Evolutionary conservation across 1,284 basidiomycete species (phyloP), one percentile per base, ranked within the genome.

Genomic region (Tilletia horrida): DNA sequence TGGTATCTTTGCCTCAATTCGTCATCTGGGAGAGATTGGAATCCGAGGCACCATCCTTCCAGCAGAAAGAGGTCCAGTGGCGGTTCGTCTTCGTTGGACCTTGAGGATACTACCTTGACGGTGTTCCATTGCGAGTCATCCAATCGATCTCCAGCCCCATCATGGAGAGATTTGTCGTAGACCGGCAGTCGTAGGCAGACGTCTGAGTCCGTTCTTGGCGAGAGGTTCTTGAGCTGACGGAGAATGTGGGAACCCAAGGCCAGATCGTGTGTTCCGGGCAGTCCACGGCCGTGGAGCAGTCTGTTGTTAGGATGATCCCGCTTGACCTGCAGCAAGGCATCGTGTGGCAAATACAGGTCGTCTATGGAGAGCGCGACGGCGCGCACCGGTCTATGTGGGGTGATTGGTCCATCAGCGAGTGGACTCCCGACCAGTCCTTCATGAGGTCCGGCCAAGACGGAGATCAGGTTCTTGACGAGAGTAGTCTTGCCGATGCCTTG

Each of bases 181-280:
- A 87, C 83, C 0, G 94, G 94, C 18, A 94, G 81, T 42, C 85
- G 83, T 9, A 91, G 85, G n/a, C 11, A n/a, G 63, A 7, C 64
- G 62, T 0, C 63, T 48, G 7, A 42, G 11, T n/a, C n/a, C 63
- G 50, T 11, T 18, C 44, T 16, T 48, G 18, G 25, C 16, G 45
- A 31, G 18, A 25, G 23, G 16, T n/a, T 18, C 18, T 59, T 9
- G 79, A 74, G 68, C 85, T 86, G 72, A 87, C n/a, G 18, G 47
- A 93, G 81, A 43, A 90, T 76, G 3, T 83, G 68, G 0, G 84
- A 71, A 13, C 89, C 91, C 6, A 93, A 85, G 1, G 80, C 74
- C 23, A 92, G 82, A 76, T 95, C 92, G 76, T 95, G 92, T 11
- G 92, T 94, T 0, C 92, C 92, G 0, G 92, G 92, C 75, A 89